Percentiles rank a stretch among this genome's conserved stretches.
These are phyloP conservation scores for Cladosporium sp. DNA, from an alignment of 2,329 filamentous ascomycete species.

Conservation along the genomic window DNA sequence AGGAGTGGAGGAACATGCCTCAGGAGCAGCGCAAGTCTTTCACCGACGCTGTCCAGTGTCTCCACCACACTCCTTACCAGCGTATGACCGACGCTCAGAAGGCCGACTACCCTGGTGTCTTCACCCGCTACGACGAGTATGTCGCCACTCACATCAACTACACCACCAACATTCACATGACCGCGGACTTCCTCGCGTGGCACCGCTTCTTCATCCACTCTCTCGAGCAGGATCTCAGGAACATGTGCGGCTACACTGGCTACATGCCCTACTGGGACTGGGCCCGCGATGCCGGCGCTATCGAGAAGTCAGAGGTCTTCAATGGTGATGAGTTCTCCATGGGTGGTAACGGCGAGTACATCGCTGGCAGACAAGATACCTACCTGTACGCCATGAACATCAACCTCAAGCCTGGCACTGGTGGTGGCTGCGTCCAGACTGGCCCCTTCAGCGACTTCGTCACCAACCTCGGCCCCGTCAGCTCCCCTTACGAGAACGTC, in stretches of 20 bases:
- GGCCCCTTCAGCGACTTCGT: constrained; percentile 47
- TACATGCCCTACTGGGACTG: constrained; percentile 50
- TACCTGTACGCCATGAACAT: constrained; percentile 46
- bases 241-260: constrained; percentile 37
- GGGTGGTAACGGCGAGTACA: constrained; percentile 22
- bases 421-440: constrained; percentile 50
- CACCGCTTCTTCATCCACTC: constrained; percentile 36
- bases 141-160: constrained; percentile 17
- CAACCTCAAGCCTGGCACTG: constrained; percentile 47
- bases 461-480: constrained; percentile 19
- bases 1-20: constrained; percentile 14
- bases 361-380: constrained; percentile 12
- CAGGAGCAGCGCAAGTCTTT: constrained; percentile 16
- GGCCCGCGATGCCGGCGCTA: constrained; percentile 40
- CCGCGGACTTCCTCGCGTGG: constrained; percentile 33
- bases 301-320: constrained; percentile 45
- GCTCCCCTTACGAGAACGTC: constrained; percentile 18
- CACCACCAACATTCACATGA: constrained; percentile 21
- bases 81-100: constrained; percentile 8
- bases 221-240: constrained; percentile 34
- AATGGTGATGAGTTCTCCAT: constrained; percentile 48
- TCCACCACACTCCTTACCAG: constrained; percentile 16
- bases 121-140: constrained; percentile 21
- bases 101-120: constrained; percentile 16
- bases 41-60: constrained; percentile 17